Evolutionary conservation across 2,329 filamentous ascomycete species (phyloP), one percentile per base, ranked within the genome.

Genomic region (Sordariomycetes sp.): DNA sequence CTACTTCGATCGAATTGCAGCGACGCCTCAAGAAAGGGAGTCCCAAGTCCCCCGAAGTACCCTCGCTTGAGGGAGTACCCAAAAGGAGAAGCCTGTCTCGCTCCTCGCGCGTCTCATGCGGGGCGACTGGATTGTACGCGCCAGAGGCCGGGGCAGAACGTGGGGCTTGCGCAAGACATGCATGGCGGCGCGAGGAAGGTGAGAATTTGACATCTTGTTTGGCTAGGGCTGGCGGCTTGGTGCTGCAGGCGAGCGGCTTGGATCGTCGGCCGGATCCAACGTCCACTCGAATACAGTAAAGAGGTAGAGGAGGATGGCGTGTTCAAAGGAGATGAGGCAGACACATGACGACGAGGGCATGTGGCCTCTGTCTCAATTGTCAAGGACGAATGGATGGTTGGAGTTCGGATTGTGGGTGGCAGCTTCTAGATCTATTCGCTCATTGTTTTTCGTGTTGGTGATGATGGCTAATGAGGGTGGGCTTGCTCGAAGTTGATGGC

Each of bases 331-430:
- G 20, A 52, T 13, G 32, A 25, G 24, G 15, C 25, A 52, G 52
- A 52, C 55, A 56, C 55, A 56, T 56, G 55, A 56, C 48, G 17
- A 52, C 22, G n/a, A 15, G 48, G 15, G 45, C 39, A 56, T 56
- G 55, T 56, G 45, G 55, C 17, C 50, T 56, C 32, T 45, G 53
- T 28, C 39, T 25, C 36, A 24, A 20, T n/a, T 20, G 48, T 24
- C 39, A 3, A 12, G 12, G 28, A 13, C 8, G 34, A 52, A 32
- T 32, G 28, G 20, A 25, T 5, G 8, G 13, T n/a, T 34, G 51
- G 12, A 20, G 45, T 7, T 50, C 45, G 10, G 7, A 6, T 6
- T n/a, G n/a, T 22, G n/a, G 45, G 20, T 22, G 45, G n/a, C 10
- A 20, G 22, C 45, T 50, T 5, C 45, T 6, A 6, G 45, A 20